phyloP scores from a whole-genome alignment of 129 eudicot species.

The Arctium minus region DNA sequence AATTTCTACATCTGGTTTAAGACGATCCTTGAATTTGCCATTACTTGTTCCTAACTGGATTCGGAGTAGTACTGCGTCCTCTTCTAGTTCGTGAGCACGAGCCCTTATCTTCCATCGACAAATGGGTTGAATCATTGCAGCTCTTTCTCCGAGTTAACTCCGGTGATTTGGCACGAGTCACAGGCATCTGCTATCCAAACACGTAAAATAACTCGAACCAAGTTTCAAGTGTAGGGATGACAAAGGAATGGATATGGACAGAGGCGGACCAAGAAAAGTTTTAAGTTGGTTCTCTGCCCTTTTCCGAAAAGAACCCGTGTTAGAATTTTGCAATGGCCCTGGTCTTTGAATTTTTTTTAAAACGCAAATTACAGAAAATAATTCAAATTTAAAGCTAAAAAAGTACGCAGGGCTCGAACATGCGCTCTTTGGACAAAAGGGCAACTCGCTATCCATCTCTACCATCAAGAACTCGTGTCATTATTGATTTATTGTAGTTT shows the following conservation, averaged over 20 bases:
- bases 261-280: background rate
- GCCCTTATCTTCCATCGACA: conserved; percentile 35
- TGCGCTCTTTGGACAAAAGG: too few species aligned
- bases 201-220: background rate
- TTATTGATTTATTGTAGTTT: too few species aligned
- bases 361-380: background rate
- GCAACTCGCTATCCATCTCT: too few species aligned
- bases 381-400: background rate
- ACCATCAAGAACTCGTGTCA: too few species aligned
- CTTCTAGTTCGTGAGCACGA: conserved; percentile 47
- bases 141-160: conserved; percentile 72
- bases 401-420: too few species aligned
- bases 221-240: background rate
- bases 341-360: too few species aligned
- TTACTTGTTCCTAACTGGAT: conserved; percentile 25
- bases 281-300: too few species aligned
- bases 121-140: conserved; percentile 42
- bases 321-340: too few species aligned
- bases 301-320: too few species aligned
- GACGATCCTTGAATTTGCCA: conserved; percentile 15
- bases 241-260: background rate
- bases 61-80: conserved; percentile 34
- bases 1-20: background rate
- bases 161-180: conserved; percentile 82
- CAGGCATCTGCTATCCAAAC: conserved; percentile 46